These are phyloP conservation scores for Phytophthora pisi DNA, from an alignment of 352 stramenopile species.

Conservation along the genomic window DNA sequence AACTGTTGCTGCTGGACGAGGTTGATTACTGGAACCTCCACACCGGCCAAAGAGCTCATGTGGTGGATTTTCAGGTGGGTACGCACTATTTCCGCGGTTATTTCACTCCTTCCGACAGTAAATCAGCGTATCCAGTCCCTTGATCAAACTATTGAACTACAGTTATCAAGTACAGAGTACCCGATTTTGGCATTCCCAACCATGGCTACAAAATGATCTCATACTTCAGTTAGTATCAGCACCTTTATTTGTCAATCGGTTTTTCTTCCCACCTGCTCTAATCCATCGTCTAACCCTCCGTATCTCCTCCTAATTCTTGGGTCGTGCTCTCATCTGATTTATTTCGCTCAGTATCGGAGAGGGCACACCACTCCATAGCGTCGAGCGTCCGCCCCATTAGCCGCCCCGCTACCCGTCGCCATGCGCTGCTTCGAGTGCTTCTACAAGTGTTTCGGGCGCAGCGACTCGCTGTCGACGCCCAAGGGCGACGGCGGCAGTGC, in stretches of 20 bases:
- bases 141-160: background rate
- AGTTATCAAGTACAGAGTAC: background rate
- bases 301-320: slow-evolving; percentile 1
- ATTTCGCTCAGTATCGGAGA: slow-evolving; percentile 17
- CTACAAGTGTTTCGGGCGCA: slow-evolving; percentile 51
- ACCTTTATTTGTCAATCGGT: slow-evolving; percentile 1
- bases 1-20: too few species aligned
- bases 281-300: background rate
- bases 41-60: too few species aligned
- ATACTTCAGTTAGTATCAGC: background rate
- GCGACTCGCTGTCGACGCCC: slow-evolving; percentile 29
- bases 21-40: too few species aligned
- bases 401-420: slow-evolving; percentile 5
- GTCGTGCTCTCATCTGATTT: slow-evolving; percentile 29
- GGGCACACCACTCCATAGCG: background rate
- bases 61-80: slow-evolving; percentile 24
- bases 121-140: background rate
- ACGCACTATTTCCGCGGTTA: background rate
- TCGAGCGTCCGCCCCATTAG: background rate
- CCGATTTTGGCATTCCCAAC: too few species aligned
- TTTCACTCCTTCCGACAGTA: background rate
- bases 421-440: slow-evolving; percentile 80
- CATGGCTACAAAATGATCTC: too few species aligned
- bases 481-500: slow-evolving; percentile 24
- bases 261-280: background rate